These are phyloP conservation scores for Pistacia atlantica DNA, from an alignment of 345 rosid species.

Conservation along the genomic window DNA sequence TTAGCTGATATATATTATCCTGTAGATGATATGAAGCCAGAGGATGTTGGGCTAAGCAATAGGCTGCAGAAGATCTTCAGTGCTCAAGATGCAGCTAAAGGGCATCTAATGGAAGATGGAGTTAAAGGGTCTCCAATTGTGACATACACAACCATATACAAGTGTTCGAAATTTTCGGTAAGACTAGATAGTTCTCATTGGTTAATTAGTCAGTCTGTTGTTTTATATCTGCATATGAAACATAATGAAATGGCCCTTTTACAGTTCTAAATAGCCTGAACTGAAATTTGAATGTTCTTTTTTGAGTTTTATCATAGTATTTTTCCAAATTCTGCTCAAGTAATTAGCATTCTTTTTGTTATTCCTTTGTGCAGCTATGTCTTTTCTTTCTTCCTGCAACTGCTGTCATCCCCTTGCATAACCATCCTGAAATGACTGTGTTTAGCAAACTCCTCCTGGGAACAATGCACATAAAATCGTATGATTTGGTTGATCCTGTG, in stretches of 20 bases:
- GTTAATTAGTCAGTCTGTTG: background rate
- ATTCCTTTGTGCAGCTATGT: constrained; percentile 45
- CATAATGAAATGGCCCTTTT: too few species aligned
- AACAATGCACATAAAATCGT: constrained; percentile 69
- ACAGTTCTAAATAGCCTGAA: too few species aligned
- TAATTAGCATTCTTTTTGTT: background rate
- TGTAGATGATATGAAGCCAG: constrained; percentile 63
- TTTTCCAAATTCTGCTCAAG: background rate
- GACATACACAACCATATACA: constrained; percentile 51
- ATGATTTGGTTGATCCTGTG: constrained; percentile 53
- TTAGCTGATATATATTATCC: background rate
- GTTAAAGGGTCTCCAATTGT: constrained; percentile 46
- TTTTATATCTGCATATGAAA: background rate
- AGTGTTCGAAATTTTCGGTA: constrained; percentile 59
- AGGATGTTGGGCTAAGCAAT: constrained; percentile 61
- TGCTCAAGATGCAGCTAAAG: constrained; percentile 20
- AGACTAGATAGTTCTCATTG: background rate
- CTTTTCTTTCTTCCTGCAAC: constrained; percentile 66
- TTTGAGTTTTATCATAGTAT: background rate
- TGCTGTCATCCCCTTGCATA: constrained; percentile 73
- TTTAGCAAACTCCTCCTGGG: constrained; percentile 68
- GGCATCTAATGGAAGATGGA: too few species aligned
- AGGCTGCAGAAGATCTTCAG: constrained; percentile 42
- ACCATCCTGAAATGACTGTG: constrained; percentile 82
- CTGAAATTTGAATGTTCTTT: too few species aligned